A percentile compares a stretch with the other conserved stretches of the same genome.
Conservation (phyloP, 2,329 filamentous ascomycete genomes). For the Colletotrichum lupini region DNA sequence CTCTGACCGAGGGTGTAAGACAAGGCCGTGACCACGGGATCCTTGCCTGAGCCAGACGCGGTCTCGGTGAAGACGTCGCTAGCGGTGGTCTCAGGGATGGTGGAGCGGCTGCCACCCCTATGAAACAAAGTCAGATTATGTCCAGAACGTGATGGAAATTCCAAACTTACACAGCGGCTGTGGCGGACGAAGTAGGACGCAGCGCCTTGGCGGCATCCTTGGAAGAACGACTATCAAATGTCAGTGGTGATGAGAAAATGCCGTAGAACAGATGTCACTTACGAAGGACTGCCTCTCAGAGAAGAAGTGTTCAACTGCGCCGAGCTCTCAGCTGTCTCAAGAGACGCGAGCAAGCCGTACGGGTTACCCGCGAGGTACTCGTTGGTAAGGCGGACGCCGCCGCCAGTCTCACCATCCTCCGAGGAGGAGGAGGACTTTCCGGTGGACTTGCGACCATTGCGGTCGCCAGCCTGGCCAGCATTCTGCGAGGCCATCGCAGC, state of each 20-base stretch:
- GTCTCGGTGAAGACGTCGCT: conserved; percentile 23
- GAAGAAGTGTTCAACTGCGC: conserved; percentile 9
- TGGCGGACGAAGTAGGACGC: conserved; percentile 29
- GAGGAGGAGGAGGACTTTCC: conserved; percentile 11
- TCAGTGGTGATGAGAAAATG: neutral
- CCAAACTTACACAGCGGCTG: conserved; percentile 19
- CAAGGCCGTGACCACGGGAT: neutral
- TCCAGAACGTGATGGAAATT: no score
- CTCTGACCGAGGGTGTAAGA: conserved; percentile 18
- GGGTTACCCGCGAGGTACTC: neutral
- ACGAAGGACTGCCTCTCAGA: conserved; percentile 22
- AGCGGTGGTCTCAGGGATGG: neutral
- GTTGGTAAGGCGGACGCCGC: conserved; percentile 3
- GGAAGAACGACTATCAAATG: conserved; percentile 14
- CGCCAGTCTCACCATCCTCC: conserved; percentile 20
- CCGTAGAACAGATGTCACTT: neutral
- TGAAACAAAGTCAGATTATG: neutral
- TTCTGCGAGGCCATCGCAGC: conserved; percentile 7
- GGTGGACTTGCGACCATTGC: conserved; percentile 1
- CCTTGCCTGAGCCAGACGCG: neutral
- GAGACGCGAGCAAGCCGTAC: neutral
- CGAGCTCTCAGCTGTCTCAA: neutral
- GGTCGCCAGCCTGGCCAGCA: neutral
- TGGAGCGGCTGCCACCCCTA: neutral
- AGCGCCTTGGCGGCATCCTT: conserved; percentile 15